Conservation (phyloP, 1,284 basidiomycete species). For the Melampsora larici-populina region DNA sequence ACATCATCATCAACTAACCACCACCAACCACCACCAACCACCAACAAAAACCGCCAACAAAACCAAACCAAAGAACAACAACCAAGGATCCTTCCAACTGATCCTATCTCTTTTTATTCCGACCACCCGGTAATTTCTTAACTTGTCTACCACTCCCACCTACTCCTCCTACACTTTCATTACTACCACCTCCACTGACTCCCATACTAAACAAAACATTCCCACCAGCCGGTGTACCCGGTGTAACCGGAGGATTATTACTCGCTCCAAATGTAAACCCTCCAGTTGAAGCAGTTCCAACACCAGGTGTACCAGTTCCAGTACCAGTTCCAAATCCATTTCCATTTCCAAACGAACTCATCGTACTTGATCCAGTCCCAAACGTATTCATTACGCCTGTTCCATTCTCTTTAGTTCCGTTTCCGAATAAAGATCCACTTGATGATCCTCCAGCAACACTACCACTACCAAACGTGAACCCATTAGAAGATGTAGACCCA, state of each 20-base stretch:
- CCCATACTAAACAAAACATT: not conserved
- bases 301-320: not conserved
- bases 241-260: not conserved
- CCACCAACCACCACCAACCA: no score
- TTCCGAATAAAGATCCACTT: not conserved
- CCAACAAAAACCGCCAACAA: not conserved
- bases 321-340: not conserved
- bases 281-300: not conserved
- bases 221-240: not conserved
- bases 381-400: not conserved
- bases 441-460: no score
- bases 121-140: not conserved
- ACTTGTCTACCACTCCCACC: not conserved
- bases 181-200: not conserved
- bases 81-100: no score
- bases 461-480: no score
- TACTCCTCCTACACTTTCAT: not conserved
- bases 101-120: not conserved
- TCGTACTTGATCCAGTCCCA: not conserved
- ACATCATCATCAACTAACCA: no score
- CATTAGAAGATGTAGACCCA: no score
- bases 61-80: not conserved
- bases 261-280: not conserved
- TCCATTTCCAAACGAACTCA: not conserved
- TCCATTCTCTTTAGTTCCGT: not conserved